These are phyloP conservation scores for Parachaetomium inaequale DNA, from an alignment of 495 filamentous ascomycete genomes.

Conservation along the genomic window DNA sequence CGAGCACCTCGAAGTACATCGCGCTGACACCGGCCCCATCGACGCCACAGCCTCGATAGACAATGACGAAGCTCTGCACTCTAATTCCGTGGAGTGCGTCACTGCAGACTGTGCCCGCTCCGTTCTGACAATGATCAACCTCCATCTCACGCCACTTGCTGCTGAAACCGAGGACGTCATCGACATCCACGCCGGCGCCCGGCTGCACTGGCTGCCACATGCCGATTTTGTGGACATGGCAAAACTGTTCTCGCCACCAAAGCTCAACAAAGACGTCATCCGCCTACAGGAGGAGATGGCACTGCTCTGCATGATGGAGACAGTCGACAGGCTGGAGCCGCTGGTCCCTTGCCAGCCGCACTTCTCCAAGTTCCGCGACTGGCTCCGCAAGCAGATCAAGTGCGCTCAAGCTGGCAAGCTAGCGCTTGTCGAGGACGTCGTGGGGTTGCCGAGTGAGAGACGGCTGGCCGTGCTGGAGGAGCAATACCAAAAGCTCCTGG, in stretches of 20 bases:
- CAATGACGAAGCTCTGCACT: too few relatives aligned
- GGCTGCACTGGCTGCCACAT: conserved; percentile 35
- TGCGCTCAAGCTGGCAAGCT: too few relatives aligned
- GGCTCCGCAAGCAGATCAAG: too few relatives aligned
- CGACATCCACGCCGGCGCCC: conserved; percentile 32
- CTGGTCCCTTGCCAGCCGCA: conserved; percentile 27
- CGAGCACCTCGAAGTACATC: conserved; percentile 36
- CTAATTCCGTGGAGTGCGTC: conserved; percentile 1
- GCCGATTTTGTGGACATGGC: conserved; percentile 33
- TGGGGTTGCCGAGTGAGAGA: too few relatives aligned
- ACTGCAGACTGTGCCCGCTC: background rate
- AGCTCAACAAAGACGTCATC: conserved; percentile 11
- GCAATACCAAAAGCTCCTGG: too few relatives aligned
- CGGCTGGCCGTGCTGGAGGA: too few relatives aligned
- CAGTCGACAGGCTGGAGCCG: conserved; percentile 17
- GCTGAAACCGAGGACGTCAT: conserved; percentile 15
- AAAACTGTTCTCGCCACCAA: conserved; percentile 19
- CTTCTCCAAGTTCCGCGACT: conserved; percentile 31
- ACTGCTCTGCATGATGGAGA: conserved; percentile 33
- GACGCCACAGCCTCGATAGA: background rate
- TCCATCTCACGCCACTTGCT: conserved; percentile 26
- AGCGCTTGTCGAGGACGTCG: too few relatives aligned
- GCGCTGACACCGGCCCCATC: conserved; percentile 16
- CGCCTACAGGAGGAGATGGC: conserved; percentile 27
- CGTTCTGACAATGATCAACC: background rate